Evolutionary conservation across 371 early-diverging fungal species (phyloP).

Genomic region (Batrachochytrium dendrobatidis): DNA sequence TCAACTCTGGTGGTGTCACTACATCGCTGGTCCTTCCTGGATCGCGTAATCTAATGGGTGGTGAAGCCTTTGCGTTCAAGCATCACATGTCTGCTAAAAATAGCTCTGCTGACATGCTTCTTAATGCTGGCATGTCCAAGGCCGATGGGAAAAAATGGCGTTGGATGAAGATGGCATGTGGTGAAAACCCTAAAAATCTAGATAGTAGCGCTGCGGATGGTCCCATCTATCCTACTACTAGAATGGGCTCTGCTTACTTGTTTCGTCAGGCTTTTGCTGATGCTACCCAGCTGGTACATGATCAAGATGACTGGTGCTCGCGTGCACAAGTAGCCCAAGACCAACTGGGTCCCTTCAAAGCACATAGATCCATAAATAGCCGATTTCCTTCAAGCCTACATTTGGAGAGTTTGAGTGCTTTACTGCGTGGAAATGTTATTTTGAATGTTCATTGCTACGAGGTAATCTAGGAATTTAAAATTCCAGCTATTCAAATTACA

Average conservation of each 20-base stretch:
- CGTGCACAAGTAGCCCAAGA: slow-evolving; percentile 33
- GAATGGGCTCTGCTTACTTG: slow-evolving; percentile 66
- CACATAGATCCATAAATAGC: slow-evolving; percentile 14
- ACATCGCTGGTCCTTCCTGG: slow-evolving; percentile 72
- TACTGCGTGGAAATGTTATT: slow-evolving; percentile 63
- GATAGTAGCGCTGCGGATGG: slow-evolving; percentile 19
- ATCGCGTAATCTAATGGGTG: slow-evolving; percentile 71
- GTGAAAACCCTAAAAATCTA: slow-evolving; percentile 67
- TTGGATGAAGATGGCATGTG: slow-evolving; percentile 84
- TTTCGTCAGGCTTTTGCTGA: slow-evolving; percentile 54
- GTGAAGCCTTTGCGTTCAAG: slow-evolving; percentile 58
- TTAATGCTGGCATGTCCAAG: slow-evolving; percentile 46
- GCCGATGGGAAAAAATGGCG: slow-evolving; percentile 50
- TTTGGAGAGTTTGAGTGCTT: slow-evolving; percentile 54
- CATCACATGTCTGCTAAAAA: slow-evolving; percentile 47
- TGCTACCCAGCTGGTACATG: slow-evolving; percentile 43
- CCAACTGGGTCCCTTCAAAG: slow-evolving; percentile 12
- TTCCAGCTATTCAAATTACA: background rate
- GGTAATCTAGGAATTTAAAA: background rate
- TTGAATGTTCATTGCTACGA: slow-evolving; percentile 65
- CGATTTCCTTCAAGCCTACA: slow-evolving; percentile 59
- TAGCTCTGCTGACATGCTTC: slow-evolving; percentile 58
- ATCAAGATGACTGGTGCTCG: slow-evolving; percentile 76
- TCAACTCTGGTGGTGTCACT: slow-evolving; percentile 73
- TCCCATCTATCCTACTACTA: slow-evolving; percentile 43